phyloP scores from a whole-genome alignment of 257 asterid species.

The Apocynum venetum region DNA sequence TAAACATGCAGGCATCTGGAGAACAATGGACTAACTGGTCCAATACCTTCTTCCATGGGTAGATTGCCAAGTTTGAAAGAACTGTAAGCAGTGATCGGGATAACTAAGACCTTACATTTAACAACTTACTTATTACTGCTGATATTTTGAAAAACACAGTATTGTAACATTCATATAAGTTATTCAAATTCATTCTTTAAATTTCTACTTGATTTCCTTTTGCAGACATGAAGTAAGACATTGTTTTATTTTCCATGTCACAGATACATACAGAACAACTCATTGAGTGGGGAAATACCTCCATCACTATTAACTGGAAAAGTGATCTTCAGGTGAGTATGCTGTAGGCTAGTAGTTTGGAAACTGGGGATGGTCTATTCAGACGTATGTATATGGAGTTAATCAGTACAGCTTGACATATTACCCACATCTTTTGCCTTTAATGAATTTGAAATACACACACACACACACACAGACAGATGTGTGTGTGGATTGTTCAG shows the following conservation, averaged over 20 bases:
- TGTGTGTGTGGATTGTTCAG: neutral
- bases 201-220: neutral
- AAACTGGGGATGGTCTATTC: neutral
- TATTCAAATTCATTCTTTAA: neutral
- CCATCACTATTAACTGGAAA: slow-evolving; percentile 53
- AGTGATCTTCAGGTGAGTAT: slow-evolving; percentile 61
- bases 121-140: slow-evolving; percentile 1
- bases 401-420: neutral
- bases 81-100: slow-evolving; percentile 48
- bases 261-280: slow-evolving; percentile 84
- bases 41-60: slow-evolving; percentile 66
- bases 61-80: slow-evolving; percentile 66
- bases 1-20: slow-evolving; percentile 78
- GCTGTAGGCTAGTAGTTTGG: neutral
- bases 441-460: neutral
- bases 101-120: neutral
- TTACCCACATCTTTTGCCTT: neutral
- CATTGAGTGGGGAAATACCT: slow-evolving; percentile 77
- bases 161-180: slow-evolving; percentile 6
- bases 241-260: slow-evolving; percentile 14
- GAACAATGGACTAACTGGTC: slow-evolving; percentile 69
- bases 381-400: neutral
- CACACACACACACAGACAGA: neutral
- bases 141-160: neutral
- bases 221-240: neutral